A percentile compares a stretch with the other conserved stretches of the same genome.
Evolutionary conservation across 2,329 filamentous ascomycete species (phyloP).

Genomic region (Pseudogymnoascus sp.): DNA sequence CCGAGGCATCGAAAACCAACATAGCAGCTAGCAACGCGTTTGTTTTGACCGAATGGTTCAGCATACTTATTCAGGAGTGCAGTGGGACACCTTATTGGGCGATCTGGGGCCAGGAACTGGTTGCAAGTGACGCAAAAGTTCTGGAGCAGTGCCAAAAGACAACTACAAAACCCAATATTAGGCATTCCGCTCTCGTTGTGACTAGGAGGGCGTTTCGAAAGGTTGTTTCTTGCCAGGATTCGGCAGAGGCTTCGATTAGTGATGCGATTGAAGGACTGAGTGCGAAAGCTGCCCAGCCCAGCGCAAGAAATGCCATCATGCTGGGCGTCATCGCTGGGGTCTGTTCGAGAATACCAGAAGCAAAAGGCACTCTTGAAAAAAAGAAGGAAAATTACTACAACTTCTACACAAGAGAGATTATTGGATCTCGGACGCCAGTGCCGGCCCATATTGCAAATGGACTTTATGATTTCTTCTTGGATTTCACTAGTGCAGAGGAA

Average conservation of each 20-base stretch:
- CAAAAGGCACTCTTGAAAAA: constrained; percentile 53
- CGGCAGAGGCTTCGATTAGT: constrained; percentile 37
- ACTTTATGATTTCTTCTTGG: constrained; percentile 72
- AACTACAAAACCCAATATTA: constrained; percentile 55
- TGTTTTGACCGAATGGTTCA: constrained; percentile 85
- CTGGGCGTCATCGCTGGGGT: constrained; percentile 85
- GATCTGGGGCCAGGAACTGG: constrained; percentile 54
- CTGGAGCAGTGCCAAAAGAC: constrained; percentile 70
- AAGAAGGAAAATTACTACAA: constrained; percentile 66
- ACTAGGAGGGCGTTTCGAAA: constrained; percentile 73
- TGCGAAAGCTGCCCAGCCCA: constrained; percentile 55
- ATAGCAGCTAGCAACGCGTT: constrained; percentile 78
- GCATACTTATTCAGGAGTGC: constrained; percentile 65
- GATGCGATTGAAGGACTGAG: constrained; percentile 60
- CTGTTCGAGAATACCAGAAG: constrained; percentile 59
- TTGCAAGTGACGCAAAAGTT: constrained; percentile 61
- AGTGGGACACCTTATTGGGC: constrained; percentile 55
- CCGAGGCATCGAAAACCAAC: constrained; percentile 66
- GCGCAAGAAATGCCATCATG: constrained; percentile 64
- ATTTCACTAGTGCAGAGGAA: constrained; percentile 67
- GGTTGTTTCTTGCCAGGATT: constrained; percentile 49
- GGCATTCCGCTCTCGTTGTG: constrained; percentile 65
- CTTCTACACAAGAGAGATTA: constrained; percentile 78
- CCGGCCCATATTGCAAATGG: constrained; percentile 64
- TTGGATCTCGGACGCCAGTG: constrained; percentile 67